These are phyloP conservation scores for Schwanniomyces pseudopolymorphus DNA, from an alignment of 805 yeast species.

Conservation along the genomic window DNA sequence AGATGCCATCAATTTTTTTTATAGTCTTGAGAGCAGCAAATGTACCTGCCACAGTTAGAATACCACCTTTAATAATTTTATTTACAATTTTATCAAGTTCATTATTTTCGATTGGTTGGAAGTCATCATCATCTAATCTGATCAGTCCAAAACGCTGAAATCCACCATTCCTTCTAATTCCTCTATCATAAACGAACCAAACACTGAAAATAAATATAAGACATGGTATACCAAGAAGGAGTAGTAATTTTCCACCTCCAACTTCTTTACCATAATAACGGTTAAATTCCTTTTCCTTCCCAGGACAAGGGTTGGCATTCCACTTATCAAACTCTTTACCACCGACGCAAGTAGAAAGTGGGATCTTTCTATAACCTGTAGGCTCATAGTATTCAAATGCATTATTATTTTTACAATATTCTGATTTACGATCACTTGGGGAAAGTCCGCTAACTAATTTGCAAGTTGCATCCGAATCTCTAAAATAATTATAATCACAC, in stretches of 20 bases:
- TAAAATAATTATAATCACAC: conserved; percentile 84
- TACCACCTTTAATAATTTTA: conserved; percentile 56
- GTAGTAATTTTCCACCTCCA: conserved; percentile 51
- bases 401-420: conserved; percentile 56
- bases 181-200: conserved; percentile 77
- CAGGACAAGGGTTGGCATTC: conserved; percentile 79
- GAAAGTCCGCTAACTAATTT: conserved; percentile 71
- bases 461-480: conserved; percentile 80
- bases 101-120: conserved; percentile 63
- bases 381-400: conserved; percentile 77
- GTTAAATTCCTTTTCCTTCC: conserved; percentile 66
- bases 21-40: conserved; percentile 35
- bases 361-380: conserved; percentile 88
- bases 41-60: conserved; percentile 43
- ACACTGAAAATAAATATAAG: conserved; percentile 51
- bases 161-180: conserved; percentile 77
- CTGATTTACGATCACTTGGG: conserved; percentile 60
- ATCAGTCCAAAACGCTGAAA: conserved; percentile 81
- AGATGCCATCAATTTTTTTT: conserved; percentile 29
- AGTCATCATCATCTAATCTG: conserved; percentile 63
- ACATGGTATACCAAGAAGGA: conserved; percentile 59
- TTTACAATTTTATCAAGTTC: conserved; percentile 59
- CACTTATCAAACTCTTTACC: conserved; percentile 72
- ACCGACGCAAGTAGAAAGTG: conserved; percentile 81
- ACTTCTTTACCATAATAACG: conserved; percentile 53